phyloP scores from a whole-genome alignment of 2,329 filamentous ascomycete genomes.

The Calonectria leucothoes region DNA sequence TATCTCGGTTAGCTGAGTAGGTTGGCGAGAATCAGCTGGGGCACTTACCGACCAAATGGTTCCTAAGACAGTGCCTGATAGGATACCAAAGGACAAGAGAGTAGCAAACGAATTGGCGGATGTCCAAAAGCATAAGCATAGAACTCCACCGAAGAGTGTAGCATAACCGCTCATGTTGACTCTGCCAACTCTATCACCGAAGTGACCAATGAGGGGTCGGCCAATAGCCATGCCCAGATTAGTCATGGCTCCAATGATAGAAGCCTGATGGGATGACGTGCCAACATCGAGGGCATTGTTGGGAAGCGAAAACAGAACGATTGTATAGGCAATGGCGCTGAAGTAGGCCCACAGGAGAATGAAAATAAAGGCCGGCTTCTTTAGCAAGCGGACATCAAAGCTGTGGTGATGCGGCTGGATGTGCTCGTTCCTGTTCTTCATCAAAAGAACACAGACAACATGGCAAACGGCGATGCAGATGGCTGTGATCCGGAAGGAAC shows the following conservation, averaged over 20 bases:
- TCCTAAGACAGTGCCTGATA: neutral
- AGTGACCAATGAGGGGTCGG: neutral
- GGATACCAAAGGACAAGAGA: constrained; percentile 1
- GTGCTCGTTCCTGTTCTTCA: neutral
- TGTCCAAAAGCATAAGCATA: constrained; percentile 1
- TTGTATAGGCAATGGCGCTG: neutral
- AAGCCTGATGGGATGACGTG: neutral
- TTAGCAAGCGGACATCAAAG: neutral
- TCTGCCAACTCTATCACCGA: neutral
- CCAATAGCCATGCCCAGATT: neutral
- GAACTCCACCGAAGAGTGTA: neutral
- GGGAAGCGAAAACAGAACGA: neutral
- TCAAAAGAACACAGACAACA: neutral
- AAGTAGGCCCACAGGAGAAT: neutral
- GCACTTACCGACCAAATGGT: constrained; percentile 8
- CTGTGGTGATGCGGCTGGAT: neutral
- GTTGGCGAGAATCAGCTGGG: neutral
- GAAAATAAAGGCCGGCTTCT: neutral
- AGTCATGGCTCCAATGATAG: neutral
- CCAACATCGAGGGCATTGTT: neutral
- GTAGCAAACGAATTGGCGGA: neutral
- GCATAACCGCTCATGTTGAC: constrained; percentile 3
- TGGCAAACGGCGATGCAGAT: constrained; percentile 2
- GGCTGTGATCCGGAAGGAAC: neutral
- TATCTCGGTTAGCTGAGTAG: neutral